These are phyloP conservation scores for Peziza echinospora DNA, from an alignment of 495 filamentous ascomycete genomes.

Conservation along the genomic window DNA sequence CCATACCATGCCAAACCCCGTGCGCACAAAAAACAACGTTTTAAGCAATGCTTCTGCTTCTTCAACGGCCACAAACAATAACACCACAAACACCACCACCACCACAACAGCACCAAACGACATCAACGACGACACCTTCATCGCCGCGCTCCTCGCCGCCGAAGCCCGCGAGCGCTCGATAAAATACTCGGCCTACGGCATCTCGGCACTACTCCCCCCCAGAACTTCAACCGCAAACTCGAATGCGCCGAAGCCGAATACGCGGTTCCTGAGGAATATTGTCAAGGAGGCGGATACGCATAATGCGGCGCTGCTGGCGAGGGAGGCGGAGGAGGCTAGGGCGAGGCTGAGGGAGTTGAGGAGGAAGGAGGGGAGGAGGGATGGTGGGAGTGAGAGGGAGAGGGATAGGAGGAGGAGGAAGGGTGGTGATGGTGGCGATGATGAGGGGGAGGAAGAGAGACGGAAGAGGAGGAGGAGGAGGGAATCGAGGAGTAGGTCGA, in stretches of 20 bases:
- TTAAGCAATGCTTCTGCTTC: too few species aligned
- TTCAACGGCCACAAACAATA: too few species aligned
- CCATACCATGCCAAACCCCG: too few species aligned
- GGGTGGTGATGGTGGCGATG: too few species aligned
- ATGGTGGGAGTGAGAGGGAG: conserved; percentile 17
- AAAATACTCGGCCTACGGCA: conserved; percentile 49
- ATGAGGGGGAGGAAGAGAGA: conserved; percentile 4
- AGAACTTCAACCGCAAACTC: background rate
- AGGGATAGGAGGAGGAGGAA: conserved; percentile 5
- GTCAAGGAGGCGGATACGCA: conserved; percentile 74
- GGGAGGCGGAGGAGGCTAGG: conserved; percentile 39
- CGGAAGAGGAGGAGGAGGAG: conserved; percentile 5
- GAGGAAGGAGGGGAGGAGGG: conserved; percentile 1
- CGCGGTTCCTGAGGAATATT: conserved; percentile 67
- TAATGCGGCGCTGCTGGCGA: conserved; percentile 68
- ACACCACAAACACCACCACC: conserved; percentile 2
- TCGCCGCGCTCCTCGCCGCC: conserved; percentile 47
- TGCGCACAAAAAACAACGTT: too few species aligned
- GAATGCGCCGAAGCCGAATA: conserved; percentile 58
- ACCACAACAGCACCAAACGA: conserved; percentile 8
- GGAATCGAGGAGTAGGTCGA: conserved; percentile 7
- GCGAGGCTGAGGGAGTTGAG: conserved; percentile 6
- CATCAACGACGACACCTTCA: conserved; percentile 40
- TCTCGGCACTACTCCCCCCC: conserved; percentile 38
- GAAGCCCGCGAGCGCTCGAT: conserved; percentile 50